phyloP scores from a whole-genome alignment of 768 basidiomycete genomes.

The Dendrothele bispora region DNA sequence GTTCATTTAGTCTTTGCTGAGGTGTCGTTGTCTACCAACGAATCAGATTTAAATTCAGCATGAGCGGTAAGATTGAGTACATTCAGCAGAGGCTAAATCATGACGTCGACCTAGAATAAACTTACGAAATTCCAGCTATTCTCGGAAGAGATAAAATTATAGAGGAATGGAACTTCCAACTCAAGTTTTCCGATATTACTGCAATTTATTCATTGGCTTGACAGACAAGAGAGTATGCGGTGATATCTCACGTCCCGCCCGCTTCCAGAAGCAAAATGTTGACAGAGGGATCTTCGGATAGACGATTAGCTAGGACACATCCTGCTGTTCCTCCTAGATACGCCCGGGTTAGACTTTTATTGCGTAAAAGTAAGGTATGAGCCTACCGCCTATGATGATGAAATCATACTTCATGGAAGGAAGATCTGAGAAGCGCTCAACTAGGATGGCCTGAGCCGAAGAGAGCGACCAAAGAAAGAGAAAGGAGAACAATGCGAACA shows the following conservation, averaged over 20 bases:
- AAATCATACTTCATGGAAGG: slow-evolving; percentile 10
- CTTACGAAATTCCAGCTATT: slow-evolving; percentile 6
- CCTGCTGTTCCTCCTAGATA: slow-evolving; percentile 28
- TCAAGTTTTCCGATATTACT: slow-evolving; percentile 4
- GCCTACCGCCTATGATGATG: slow-evolving; percentile 12
- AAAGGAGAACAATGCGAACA: too few species aligned
- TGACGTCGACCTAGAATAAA: not conserved
- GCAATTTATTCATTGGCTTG: not conserved
- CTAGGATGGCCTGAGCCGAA: too few species aligned
- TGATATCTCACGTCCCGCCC: slow-evolving; percentile 13
- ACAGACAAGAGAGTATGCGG: not conserved
- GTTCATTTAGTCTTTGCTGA: slow-evolving; percentile 14
- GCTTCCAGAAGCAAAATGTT: slow-evolving; percentile 36
- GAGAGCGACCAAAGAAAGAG: too few species aligned
- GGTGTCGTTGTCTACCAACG: slow-evolving; percentile 20
- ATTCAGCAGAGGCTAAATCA: not conserved
- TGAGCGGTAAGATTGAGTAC: slow-evolving; percentile 5
- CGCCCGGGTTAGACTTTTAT: not conserved
- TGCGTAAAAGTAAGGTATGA: not conserved
- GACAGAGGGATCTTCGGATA: slow-evolving; percentile 32
- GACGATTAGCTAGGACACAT: slow-evolving; percentile 36
- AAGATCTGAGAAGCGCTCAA: not conserved
- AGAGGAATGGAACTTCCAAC: not conserved
- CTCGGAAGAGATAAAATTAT: not conserved
- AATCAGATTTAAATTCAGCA: slow-evolving; percentile 12